A percentile compares a stretch with the other conserved stretches of the same genome.
Evolutionary conservation across 805 yeast species (phyloP).

Genomic region (Yamadazyma scolyti): DNA sequence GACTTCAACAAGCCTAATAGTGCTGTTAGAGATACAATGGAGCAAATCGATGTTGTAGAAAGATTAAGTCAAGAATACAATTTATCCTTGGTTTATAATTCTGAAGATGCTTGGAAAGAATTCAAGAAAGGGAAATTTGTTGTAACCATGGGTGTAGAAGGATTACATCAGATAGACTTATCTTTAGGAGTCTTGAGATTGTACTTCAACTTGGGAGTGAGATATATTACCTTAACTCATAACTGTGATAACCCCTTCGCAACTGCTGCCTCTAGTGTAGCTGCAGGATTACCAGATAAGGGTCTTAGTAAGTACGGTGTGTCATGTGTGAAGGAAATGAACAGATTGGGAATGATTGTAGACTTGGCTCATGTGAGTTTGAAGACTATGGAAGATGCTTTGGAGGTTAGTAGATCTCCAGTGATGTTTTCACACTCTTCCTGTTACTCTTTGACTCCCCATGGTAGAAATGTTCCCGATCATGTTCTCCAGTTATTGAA

Average conservation of each 20-base stretch:
- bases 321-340: slow-evolving; percentile 45
- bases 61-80: slow-evolving; percentile 40
- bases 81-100: slow-evolving; percentile 36
- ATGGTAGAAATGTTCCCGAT: slow-evolving; percentile 47
- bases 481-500: slow-evolving; percentile 38
- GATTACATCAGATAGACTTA: slow-evolving; percentile 49
- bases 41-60: slow-evolving; percentile 49
- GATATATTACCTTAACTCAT: slow-evolving; percentile 52
- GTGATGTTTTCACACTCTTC: slow-evolving; percentile 50
- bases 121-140: slow-evolving; percentile 37
- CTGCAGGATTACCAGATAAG: slow-evolving; percentile 42
- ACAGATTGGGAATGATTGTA: slow-evolving; percentile 50
- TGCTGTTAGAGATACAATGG: slow-evolving; percentile 51
- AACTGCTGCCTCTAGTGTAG: slow-evolving; percentile 47
- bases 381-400: slow-evolving; percentile 45
- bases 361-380: slow-evolving; percentile 48
- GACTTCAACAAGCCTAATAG: slow-evolving; percentile 43
- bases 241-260: slow-evolving; percentile 59
- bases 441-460: slow-evolving; percentile 36
- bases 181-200: slow-evolving; percentile 48
- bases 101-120: slow-evolving; percentile 37
- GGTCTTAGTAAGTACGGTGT: slow-evolving; percentile 43
- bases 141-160: slow-evolving; percentile 51
- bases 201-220: slow-evolving; percentile 48
- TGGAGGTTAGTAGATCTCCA: slow-evolving; percentile 40